A percentile compares a stretch with the other conserved stretches of the same genome.
These are phyloP conservation scores for Neonectria punicea DNA, from an alignment of 2,329 filamentous ascomycete genomes.

Conservation along the genomic window DNA sequence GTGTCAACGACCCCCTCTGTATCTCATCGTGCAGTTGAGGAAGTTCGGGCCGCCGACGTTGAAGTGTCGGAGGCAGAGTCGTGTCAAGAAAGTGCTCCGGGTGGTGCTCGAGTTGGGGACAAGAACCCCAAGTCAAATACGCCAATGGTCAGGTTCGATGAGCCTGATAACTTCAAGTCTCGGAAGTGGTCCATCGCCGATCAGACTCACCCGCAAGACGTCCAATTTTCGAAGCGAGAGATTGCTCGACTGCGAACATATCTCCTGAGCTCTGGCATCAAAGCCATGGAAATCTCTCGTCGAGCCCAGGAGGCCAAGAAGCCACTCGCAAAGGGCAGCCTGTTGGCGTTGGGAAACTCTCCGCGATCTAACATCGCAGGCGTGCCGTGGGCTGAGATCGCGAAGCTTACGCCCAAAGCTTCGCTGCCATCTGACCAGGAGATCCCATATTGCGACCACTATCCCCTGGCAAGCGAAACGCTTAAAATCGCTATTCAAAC, in stretches of 20 bases:
- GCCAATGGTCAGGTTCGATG: conserved; percentile 41
- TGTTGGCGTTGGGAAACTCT: conserved; percentile 35
- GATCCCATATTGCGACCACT: conserved; percentile 57
- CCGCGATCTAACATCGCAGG: conserved; percentile 34
- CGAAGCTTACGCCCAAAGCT: conserved; percentile 52
- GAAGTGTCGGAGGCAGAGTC: conserved; percentile 55
- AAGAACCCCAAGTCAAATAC: conserved; percentile 50
- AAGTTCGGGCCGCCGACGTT: conserved; percentile 39
- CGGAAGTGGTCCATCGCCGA: conserved; percentile 65
- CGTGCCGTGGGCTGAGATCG: conserved; percentile 56
- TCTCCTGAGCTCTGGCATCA: conserved; percentile 86
- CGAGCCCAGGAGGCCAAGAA: conserved; percentile 65
- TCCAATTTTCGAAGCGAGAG: conserved; percentile 71
- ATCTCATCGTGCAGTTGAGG: conserved; percentile 44
- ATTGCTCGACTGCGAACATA: conserved; percentile 81
- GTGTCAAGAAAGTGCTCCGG: conserved; percentile 41
- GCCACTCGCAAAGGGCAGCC: conserved; percentile 43
- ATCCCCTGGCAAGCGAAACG: conserved; percentile 63
- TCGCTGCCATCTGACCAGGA: conserved; percentile 47
- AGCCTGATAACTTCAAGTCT: conserved; percentile 40
- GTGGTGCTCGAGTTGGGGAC: conserved; percentile 47
- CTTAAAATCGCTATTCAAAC: conserved; percentile 58
- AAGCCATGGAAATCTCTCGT: conserved; percentile 82
- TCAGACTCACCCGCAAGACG: conserved; percentile 50
- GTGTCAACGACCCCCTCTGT: conserved; percentile 54